Percentiles rank a stretch among this genome's conserved stretches.
phyloP scores from a whole-genome alignment of 164 flowering plant species.

The Chloranthus sessilifolius region DNA sequence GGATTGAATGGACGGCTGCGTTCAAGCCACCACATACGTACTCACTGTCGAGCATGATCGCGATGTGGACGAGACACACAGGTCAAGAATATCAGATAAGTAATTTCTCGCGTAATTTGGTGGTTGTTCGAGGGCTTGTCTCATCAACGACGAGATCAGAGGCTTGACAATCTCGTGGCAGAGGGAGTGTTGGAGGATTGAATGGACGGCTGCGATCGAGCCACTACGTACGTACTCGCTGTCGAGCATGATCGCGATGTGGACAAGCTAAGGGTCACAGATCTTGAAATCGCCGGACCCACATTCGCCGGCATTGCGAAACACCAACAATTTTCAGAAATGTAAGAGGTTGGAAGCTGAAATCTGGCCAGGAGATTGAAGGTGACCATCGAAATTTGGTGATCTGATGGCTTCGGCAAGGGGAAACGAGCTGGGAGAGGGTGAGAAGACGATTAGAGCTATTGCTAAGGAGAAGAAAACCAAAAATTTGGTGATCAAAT shows the following conservation, averaged over 20 bases:
- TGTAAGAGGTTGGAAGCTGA: conserved; percentile 7
- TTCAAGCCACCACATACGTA: too few relatives aligned
- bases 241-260: conserved; percentile 32
- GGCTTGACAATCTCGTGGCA: conserved; percentile 21
- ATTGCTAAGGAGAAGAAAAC: conserved; percentile 39
- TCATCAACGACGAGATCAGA: conserved; percentile 28
- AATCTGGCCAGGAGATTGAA: conserved; percentile 17
- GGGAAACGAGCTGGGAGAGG: conserved; percentile 44
- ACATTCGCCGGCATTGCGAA: conserved; percentile 28
- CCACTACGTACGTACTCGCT: conserved; percentile 30
- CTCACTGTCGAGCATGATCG: too few relatives aligned
- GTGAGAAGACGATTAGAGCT: conserved; percentile 36
- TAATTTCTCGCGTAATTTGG: conserved; percentile 33
- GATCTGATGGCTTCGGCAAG: conserved; percentile 58
- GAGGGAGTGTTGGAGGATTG: conserved; percentile 22
- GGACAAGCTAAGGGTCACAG: conserved; percentile 27
- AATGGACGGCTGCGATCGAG: conserved; percentile 28
- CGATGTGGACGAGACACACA: conserved; percentile 34
- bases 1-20: too few relatives aligned
- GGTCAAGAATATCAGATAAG: conserved; percentile 24
- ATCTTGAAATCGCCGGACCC: conserved; percentile 11
- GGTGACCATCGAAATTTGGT: conserved; percentile 27
- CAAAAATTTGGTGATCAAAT: conserved; percentile 36
- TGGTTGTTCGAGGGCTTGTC: conserved; percentile 35
- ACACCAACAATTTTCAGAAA: conserved; percentile 16